These are phyloP conservation scores for Aspergillus cavernicola DNA, from an alignment of 495 filamentous ascomycete species.

Conservation along the genomic window DNA sequence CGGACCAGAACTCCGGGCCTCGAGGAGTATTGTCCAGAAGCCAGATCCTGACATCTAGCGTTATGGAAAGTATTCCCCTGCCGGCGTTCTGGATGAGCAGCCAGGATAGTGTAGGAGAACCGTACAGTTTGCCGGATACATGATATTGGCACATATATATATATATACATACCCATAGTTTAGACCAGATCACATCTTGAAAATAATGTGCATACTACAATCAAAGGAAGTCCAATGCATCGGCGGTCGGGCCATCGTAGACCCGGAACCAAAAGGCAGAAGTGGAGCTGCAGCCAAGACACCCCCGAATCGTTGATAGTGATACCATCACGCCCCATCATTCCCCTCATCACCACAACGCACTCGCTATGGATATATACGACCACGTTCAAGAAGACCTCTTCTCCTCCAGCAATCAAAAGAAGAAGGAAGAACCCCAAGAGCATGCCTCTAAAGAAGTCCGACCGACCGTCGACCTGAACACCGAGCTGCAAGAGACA, in stretches of 20 bases:
- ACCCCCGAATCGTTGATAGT: constrained; percentile 6
- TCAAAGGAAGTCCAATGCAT: no score
- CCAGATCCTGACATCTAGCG: constrained; percentile 41
- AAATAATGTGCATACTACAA: background rate
- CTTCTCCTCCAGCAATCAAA: constrained; percentile 55
- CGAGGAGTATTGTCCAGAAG: constrained; percentile 31
- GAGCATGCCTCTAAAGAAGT: constrained; percentile 33
- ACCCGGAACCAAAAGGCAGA: constrained; percentile 18
- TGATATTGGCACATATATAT: constrained; percentile 19
- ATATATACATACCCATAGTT: background rate
- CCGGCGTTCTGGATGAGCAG: constrained; percentile 40
- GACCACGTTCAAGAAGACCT: constrained; percentile 91
- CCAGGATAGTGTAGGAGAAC: constrained; percentile 44
- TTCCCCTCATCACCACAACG: constrained; percentile 2
- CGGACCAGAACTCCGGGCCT: constrained; percentile 11
- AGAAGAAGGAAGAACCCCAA: constrained; percentile 42
- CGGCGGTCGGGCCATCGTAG: constrained; percentile 23
- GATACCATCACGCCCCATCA: background rate
- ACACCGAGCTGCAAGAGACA: constrained; percentile 88
- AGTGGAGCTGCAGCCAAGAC: constrained; percentile 5
- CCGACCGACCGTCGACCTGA: constrained; percentile 58
- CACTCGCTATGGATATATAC: constrained; percentile 85
- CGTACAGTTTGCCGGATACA: constrained; percentile 32
- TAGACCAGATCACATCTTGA: background rate
- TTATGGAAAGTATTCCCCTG: constrained; percentile 46